phyloP scores from a whole-genome alignment of 108 stramenopile genomes.

The Fragilaria crotonensis region DNA sequence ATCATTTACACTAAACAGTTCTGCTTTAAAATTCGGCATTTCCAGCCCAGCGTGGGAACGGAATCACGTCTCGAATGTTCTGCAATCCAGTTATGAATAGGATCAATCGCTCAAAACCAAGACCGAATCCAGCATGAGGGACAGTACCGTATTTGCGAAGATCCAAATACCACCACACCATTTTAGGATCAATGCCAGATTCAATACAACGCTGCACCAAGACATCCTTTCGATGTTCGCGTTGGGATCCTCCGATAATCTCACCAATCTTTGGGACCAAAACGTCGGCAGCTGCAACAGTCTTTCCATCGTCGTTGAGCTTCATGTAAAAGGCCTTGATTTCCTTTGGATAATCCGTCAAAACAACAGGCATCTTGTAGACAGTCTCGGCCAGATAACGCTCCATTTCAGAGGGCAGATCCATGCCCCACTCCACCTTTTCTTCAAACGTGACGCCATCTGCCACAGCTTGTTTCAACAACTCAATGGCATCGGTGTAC shows the following conservation, averaged over 20 bases:
- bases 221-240: constrained; percentile 52
- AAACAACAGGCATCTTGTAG: constrained; percentile 55
- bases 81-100: constrained; percentile 51
- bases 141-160: constrained; percentile 67
- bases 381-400: constrained; percentile 60
- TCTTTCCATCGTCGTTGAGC: constrained; percentile 62
- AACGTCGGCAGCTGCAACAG: constrained; percentile 73
- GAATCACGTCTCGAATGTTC: constrained; percentile 82
- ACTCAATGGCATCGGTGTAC: constrained; percentile 76
- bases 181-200: constrained; percentile 35
- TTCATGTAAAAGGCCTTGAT: constrained; percentile 91
- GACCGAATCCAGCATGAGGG: constrained; percentile 78
- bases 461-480: constrained; percentile 46
- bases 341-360: constrained; percentile 75
- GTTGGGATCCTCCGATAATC: constrained; percentile 73
- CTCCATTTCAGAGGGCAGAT: constrained; percentile 75
- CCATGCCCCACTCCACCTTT: constrained; percentile 61
- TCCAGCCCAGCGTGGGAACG: constrained; percentile 55
- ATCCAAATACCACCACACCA: constrained; percentile 72
- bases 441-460: constrained; percentile 54
- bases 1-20: neutral
- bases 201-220: constrained; percentile 47
- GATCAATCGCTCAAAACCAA: constrained; percentile 76
- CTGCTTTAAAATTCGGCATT: constrained; percentile 18
- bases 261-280: constrained; percentile 80